Conservation (phyloP, 1,284 basidiomycete genomes). For the Psilocybe mexicana region DNA sequence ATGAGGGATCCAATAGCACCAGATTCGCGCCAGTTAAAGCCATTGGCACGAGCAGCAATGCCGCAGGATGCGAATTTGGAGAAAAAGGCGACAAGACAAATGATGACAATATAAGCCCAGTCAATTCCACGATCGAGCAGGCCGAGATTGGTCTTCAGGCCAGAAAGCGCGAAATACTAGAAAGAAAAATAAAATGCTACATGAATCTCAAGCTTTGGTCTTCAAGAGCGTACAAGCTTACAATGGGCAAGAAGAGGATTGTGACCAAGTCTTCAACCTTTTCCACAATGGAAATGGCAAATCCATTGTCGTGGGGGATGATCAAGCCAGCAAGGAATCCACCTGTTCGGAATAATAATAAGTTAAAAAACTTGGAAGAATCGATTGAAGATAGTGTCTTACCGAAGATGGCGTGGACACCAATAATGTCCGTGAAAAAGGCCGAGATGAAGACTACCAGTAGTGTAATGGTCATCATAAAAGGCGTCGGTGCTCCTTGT, state of each 20-base stretch:
- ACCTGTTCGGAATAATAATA: constrained; percentile 39
- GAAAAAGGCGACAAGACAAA: constrained; percentile 79
- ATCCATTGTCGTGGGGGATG: constrained; percentile 87
- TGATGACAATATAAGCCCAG: constrained; percentile 87
- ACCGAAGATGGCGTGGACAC: constrained; percentile 72
- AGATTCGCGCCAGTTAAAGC: constrained; percentile 79
- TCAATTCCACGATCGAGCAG: constrained; percentile 71
- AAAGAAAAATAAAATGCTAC: background rate
- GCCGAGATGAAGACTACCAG: constrained; percentile 77
- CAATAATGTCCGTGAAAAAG: constrained; percentile 89
- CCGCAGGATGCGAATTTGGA: constrained; percentile 79
- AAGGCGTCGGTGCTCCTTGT: constrained; percentile 67
- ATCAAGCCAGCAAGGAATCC: constrained; percentile 89
- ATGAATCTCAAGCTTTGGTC: background rate
- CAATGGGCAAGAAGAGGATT: constrained; percentile 81
- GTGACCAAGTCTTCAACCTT: constrained; percentile 79
- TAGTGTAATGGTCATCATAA: constrained; percentile 81
- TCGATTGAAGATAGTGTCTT: constrained; percentile 14
- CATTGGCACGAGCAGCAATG: constrained; percentile 58
- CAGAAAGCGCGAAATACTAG: constrained; percentile 83
- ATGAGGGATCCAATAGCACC: constrained; percentile 89
- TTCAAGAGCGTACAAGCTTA: constrained; percentile 35
- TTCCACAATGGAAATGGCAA: constrained; percentile 74
- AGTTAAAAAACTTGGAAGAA: no score
- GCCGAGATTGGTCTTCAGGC: constrained; percentile 83